These are phyloP conservation scores for Coniochaeta pulveracea DNA, from an alignment of 2,329 filamentous ascomycete species.

Conservation along the genomic window DNA sequence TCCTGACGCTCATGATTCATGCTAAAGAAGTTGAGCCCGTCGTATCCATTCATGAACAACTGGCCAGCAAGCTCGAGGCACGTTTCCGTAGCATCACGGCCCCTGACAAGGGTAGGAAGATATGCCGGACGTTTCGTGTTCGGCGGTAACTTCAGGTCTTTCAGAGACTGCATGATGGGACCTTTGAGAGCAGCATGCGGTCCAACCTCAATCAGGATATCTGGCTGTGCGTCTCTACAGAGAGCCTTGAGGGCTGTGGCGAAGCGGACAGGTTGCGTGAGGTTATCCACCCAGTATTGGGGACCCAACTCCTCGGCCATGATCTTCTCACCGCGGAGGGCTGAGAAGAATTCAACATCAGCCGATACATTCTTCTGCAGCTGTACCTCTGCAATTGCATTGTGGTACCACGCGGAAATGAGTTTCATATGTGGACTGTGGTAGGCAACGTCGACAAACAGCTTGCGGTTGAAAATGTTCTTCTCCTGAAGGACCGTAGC, in stretches of 20 bases:
- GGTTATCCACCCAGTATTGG: constrained; percentile 31
- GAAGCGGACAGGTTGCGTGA: constrained; percentile 29
- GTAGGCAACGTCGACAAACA: constrained; percentile 38
- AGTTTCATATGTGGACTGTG: constrained; percentile 40
- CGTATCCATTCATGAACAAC: constrained; percentile 17
- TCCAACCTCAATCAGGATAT: constrained; percentile 17
- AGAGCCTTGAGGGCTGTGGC: constrained; percentile 16
- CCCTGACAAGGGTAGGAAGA: constrained; percentile 14
- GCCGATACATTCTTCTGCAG: constrained; percentile 15
- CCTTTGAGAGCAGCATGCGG: constrained; percentile 18
- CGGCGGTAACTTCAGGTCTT: constrained; percentile 10
- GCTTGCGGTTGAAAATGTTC: constrained; percentile 31
- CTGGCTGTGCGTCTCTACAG: constrained; percentile 16
- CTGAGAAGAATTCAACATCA: constrained; percentile 29
- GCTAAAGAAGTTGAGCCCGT: constrained; percentile 16
- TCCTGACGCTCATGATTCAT: constrained; percentile 17
- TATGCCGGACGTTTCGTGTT: constrained; percentile 14
- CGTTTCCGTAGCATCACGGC: constrained; percentile 11
- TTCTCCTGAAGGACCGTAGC: constrained; percentile 15
- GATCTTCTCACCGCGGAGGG: constrained; percentile 25
- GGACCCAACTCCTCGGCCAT: constrained; percentile 23
- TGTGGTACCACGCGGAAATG: constrained; percentile 30
- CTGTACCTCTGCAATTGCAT: constrained; percentile 13
- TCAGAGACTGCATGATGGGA: constrained; percentile 16
- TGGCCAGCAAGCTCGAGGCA: constrained; percentile 16